Base-by-base conservation (phyloP, 1,284 basidiomycete genomes). In the Hemileia vastatrix region DNA sequence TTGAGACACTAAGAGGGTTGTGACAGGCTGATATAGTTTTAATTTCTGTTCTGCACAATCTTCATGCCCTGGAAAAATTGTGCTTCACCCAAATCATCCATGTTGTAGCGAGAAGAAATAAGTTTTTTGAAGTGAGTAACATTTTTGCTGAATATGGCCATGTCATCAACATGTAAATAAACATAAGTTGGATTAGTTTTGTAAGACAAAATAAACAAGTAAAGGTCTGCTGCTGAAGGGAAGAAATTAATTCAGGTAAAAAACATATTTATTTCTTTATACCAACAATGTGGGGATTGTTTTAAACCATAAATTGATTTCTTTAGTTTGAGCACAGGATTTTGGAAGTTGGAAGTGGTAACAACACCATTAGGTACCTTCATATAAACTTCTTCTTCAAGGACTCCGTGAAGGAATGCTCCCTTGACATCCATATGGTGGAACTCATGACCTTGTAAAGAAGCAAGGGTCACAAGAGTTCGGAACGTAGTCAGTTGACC, bases 71-170 rank as follows among this genome's bases (percentile, higher is more conserved):
- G n/a, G n/a, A n/a, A n/a, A n/a, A n/a, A n/a, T n/a, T n/a, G n/a
- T n/a, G n/a, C n/a, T n/a, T n/a, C n/a, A n/a, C 50, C 50, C n/a
- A 52, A 31, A 31, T 55, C 54, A 11, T 55, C 54, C 54, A 55
- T 55, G 1, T 43, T 6, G 18, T 11, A 55, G 3, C 19, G 2
- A 1, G 9, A 3, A 36, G 33, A 19, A 2, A 55, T 27, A 4
- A 55, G 36, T 23, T 23, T 4, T 21, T 43, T 36, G 27, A 55
- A 55, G 1, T 36, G n/a, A 3, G 3, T 2, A 5, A 40, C 32
- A 23, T 55, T 36, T 1, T 36, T 8, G 19, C 33, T 36, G 19
- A 43, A 11, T 4, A 55, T 57, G 13, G 24, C 31, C 55, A 57
- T 31, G 27, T 57, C 24, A n/a, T 57, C 36, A 1, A 57, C 55